These are phyloP conservation scores for Rhododendron williamsianum DNA, from an alignment of 148 eudicot genomes.

Conservation along the genomic window DNA sequence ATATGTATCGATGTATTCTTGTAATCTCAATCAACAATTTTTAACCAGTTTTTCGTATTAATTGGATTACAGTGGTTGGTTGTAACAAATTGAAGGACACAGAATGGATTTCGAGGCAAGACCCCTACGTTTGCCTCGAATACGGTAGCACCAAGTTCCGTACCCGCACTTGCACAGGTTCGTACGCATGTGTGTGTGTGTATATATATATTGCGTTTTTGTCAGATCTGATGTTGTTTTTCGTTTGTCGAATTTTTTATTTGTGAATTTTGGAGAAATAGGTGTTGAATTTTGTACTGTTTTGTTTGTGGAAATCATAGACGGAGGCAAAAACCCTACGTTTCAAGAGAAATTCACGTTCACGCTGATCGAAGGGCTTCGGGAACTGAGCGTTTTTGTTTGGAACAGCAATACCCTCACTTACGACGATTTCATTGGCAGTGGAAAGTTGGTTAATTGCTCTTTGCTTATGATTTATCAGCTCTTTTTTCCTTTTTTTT, in stretches of 20 bases:
- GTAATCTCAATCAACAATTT: not conserved
- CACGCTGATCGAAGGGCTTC: constrained; percentile 68
- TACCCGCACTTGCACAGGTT: constrained; percentile 78
- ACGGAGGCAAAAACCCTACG: constrained; percentile 84
- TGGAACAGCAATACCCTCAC: constrained; percentile 90
- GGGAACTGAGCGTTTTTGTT: constrained; percentile 60
- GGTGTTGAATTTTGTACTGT: not conserved
- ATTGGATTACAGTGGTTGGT: constrained; percentile 49
- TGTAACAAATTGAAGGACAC: constrained; percentile 77
- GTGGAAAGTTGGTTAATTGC: constrained; percentile 58
- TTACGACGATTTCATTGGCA: constrained; percentile 77
- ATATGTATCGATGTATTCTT: no score
- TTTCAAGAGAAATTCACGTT: constrained; percentile 93
- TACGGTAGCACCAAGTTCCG: constrained; percentile 63
- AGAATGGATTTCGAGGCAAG: constrained; percentile 87
- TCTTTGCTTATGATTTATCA: not conserved
- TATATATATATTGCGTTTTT: no score
- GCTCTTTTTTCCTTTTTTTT: not conserved
- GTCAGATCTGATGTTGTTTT: not conserved
- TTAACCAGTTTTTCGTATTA: not conserved
- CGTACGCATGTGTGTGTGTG: not conserved
- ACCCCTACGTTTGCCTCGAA: constrained; percentile 79
- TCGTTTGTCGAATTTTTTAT: not conserved
- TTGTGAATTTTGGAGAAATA: not conserved
- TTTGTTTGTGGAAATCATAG: constrained; percentile 21